Evolutionary conservation across 129 eudicot genomes (phyloP).

Genomic region (Lonicera japonica): DNA sequence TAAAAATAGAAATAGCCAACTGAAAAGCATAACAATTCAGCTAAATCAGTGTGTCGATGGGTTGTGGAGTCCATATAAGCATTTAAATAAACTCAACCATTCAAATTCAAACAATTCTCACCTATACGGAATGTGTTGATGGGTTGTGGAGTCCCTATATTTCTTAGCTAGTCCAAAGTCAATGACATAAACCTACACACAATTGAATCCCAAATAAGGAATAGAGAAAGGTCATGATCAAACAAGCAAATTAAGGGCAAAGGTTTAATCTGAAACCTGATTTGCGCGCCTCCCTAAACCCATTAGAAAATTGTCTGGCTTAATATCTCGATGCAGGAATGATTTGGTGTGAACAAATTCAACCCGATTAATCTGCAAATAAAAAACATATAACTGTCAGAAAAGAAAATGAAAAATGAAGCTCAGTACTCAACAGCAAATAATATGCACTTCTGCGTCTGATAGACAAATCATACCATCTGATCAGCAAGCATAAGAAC

Average conservation of each 20-base stretch:
- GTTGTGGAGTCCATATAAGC: too few species aligned
- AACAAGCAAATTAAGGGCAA: neutral
- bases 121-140: conserved; percentile 97
- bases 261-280: conserved; percentile 44
- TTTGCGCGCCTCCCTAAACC: conserved; percentile 99
- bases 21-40: neutral
- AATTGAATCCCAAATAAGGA: neutral
- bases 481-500: conserved; percentile 99
- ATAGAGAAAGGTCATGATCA: neutral
- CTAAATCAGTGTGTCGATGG: neutral
- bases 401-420: neutral
- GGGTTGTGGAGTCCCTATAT: conserved; percentile 90
- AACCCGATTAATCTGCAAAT: conserved; percentile 71
- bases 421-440: neutral
- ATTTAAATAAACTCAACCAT: conserved; percentile 1
- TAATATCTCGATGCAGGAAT: conserved; percentile 90
- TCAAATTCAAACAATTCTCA: neutral
- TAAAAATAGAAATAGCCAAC: neutral
- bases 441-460: neutral
- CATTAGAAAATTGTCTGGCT: conserved; percentile 99
- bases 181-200: conserved; percentile 70
- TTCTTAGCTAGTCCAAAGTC: conserved; percentile 99
- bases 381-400: conserved; percentile 2
- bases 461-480: conserved; percentile 49
- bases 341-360: conserved; percentile 88